Conservation (phyloP, 768 basidiomycete genomes). For the Lactifluus subvellereus region DNA sequence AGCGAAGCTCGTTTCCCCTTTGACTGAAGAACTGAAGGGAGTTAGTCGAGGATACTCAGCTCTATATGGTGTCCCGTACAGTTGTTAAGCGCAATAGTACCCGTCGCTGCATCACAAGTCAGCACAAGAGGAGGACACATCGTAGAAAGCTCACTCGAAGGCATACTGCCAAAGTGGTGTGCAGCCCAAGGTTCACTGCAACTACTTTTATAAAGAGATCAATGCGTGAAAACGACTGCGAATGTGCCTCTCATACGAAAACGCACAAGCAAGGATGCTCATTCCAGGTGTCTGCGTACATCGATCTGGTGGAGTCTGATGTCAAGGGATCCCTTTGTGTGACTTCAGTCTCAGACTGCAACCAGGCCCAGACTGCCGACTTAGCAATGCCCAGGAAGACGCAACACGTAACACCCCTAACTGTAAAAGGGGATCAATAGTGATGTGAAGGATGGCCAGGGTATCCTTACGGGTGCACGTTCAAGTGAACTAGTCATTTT, state of each 20-base stretch:
- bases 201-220: slow-evolving; percentile 14
- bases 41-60: not conserved
- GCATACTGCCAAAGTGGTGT: slow-evolving; percentile 9
- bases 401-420: slow-evolving; percentile 17
- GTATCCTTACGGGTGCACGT: slow-evolving; percentile 7
- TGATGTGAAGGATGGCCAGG: slow-evolving; percentile 14
- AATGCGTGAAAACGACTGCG: not conserved
- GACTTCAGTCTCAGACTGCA: slow-evolving; percentile 2
- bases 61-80: slow-evolving; percentile 7
- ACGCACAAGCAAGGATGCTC: slow-evolving; percentile 7
- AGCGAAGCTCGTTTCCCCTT: slow-evolving; percentile 31
- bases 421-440: slow-evolving; percentile 3
- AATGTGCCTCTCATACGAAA: not conserved
- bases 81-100: slow-evolving; percentile 24
- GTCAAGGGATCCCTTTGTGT: slow-evolving; percentile 9
- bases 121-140: not conserved
- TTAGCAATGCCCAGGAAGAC: slow-evolving; percentile 6
- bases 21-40: slow-evolving; percentile 35
- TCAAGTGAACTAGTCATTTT: slow-evolving; percentile 1
- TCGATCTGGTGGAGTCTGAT: slow-evolving; percentile 12
- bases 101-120: slow-evolving; percentile 15
- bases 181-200: not conserved
- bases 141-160: slow-evolving; percentile 11
- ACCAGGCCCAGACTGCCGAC: slow-evolving; percentile 7
- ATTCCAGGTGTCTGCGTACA: not conserved